Evolutionary conservation across 2,329 filamentous ascomycete species (phyloP), one percentile per base, ranked within the genome.

Genomic region (Diplodia seriata): DNA sequence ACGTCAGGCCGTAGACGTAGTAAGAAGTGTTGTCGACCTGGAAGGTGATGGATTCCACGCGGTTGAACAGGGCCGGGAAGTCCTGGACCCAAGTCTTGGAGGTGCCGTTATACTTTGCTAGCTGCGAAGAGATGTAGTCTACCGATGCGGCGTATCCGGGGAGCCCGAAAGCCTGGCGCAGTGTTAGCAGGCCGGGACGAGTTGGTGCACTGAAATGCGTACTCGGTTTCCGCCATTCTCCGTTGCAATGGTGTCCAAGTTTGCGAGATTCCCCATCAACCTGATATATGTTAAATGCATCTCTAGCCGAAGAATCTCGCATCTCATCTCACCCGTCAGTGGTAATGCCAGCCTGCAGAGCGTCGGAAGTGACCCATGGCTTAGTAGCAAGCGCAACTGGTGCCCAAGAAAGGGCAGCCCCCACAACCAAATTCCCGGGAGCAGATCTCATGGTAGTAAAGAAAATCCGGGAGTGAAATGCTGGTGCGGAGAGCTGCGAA

Each of bases 151-250:
- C 81, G 79, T 84, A 89, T 15, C 87, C 87, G 1, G 86, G 85
- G 11, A 85, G 78, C 15, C 87, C 87, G 68, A 87, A 88, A 31
- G 54, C 54, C 54, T 56, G 33, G 31, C 1, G 33, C 4, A 6
- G 54, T 14, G 31, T 56, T 56, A 56, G 54, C 20, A 6, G 33
- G n/a, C 36, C n/a, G 14, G 7, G 26, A 9, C 6, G 33, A 6
- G n/a, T 8, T 23, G 18, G 12, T 18, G 31, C 4, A 7, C 7
- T 6, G n/a, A 23, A 7, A 6, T 15, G n/a, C 51, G 5, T 5
- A 87, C 87, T 62, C 87, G 82, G 75, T 87, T 88, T 18, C 86
- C 86, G 49, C 85, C 85, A 71, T 89, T 85, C 63, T 82, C 79
- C 36, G 76, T 77, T 14, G 82, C 86, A 66, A 89, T 88, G 53